phyloP scores from a whole-genome alignment of 257 asterid genomes.

The Handroanthus guayacan region DNA sequence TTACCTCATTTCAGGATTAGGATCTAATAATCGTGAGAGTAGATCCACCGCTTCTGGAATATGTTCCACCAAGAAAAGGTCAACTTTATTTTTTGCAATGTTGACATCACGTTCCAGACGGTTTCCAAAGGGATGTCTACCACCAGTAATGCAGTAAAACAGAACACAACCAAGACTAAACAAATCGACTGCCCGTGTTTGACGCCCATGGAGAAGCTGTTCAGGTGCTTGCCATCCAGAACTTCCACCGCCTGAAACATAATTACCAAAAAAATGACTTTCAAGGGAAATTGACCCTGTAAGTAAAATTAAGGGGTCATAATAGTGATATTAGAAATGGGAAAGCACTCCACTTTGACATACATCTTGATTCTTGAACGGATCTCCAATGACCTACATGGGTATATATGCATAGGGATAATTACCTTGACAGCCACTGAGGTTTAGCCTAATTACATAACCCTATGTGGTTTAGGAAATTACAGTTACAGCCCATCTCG shows the following conservation, averaged over 20 bases:
- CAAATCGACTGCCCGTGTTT: constrained; percentile 91
- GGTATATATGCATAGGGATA: neutral
- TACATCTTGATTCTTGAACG: constrained; percentile 6
- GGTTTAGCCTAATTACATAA: no score
- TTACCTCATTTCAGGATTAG: constrained; percentile 78
- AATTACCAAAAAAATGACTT: no score
- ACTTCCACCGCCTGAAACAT: constrained; percentile 81
- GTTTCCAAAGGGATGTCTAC: constrained; percentile 91
- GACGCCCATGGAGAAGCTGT: constrained; percentile 91
- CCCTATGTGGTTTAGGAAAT: no score
- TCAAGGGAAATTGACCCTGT: no score
- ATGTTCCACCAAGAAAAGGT: constrained; percentile 82
- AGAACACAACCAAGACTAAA: constrained; percentile 90
- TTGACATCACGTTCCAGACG: constrained; percentile 88
- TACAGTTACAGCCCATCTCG: no score
- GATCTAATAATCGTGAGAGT: constrained; percentile 64
- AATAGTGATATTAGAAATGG: neutral
- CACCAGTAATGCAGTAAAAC: constrained; percentile 87
- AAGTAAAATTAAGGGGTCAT: neutral
- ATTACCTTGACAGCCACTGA: no score
- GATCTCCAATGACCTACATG: constrained; percentile 15
- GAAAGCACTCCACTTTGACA: constrained; percentile 5
- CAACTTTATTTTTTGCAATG: constrained; percentile 68
- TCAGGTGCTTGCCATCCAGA: constrained; percentile 99
- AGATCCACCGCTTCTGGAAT: constrained; percentile 93